Base-by-base conservation (phyloP, 768 basidiomycete species). In the Strobilomyces dryophilus region DNA sequence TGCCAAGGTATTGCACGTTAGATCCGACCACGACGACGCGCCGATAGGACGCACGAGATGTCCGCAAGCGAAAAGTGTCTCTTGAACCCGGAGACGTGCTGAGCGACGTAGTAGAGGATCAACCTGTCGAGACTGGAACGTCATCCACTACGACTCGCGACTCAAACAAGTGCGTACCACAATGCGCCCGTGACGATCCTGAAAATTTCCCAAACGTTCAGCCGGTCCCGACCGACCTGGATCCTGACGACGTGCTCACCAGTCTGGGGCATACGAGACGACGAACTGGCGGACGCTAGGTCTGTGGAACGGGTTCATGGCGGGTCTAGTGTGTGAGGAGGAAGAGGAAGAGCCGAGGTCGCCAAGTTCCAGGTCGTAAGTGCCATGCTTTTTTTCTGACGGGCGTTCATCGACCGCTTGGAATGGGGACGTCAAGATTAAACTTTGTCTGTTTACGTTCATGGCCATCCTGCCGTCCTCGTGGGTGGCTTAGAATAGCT, bases 31-130 rank as follows among this genome's bases (percentile, higher is more conserved):
- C 7, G 17, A 32, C 7, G 15, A 32, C 45, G 24, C n/a, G 11
- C 12, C 15, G 27, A 36, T 35, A 32, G 49, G 48, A 76, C 85
- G 59, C 61, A 90, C 84, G 89, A 84, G 11, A 76, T 78, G 70
- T 95, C 93, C 35, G 74, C 66, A 29, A 93, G 71, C 1, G 89
- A 91, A 68, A 95, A 95, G 24, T 83, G 76, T 52, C 93, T 74
- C 67, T 83, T 78, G 72, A 84, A 94, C 2, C 88, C 89, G 34
- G 79, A 66, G 9, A 88, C 73, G 12, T 71, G 42, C 26, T 73
- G 71, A 57, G 83, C 74, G 24, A 92, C 68, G 4, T 79, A 74
- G 61, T 80, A 79, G 61, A 86, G 82, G 17, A 76, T 52, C 9
- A 69, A 79, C 45, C 89, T 89, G 62, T 12, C 4, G n/a, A n/a